phyloP scores from a whole-genome alignment of 1,139 yeast genomes.

The Geotrichum europaeum region DNA sequence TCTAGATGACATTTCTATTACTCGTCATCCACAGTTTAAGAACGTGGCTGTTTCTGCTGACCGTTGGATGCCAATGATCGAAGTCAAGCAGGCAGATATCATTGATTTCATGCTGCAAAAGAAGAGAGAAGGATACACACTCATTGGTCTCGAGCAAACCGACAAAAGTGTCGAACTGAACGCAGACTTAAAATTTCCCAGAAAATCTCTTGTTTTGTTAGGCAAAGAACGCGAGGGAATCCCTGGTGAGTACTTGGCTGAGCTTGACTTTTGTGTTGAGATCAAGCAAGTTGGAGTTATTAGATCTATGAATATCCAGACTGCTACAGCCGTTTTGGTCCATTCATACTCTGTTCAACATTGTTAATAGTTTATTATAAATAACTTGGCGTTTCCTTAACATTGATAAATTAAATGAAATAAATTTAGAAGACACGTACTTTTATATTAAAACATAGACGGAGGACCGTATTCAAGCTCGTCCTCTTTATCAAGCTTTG shows the following conservation, averaged over 20 bases:
- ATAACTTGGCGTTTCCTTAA: neutral
- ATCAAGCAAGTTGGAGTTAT: constrained; percentile 89
- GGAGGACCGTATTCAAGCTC: constrained; percentile 18
- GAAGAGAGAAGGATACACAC: constrained; percentile 73
- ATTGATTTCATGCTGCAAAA: constrained; percentile 51
- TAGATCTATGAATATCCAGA: constrained; percentile 92
- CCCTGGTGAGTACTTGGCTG: constrained; percentile 78
- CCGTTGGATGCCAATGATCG: constrained; percentile 91
- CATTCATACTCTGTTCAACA: constrained; percentile 86
- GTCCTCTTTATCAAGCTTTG: constrained; percentile 16
- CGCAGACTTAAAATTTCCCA: constrained; percentile 61
- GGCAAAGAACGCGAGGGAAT: constrained; percentile 91
- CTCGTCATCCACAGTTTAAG: constrained; percentile 63
- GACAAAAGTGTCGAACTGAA: constrained; percentile 73
- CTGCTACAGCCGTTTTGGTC: constrained; percentile 90
- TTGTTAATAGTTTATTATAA: constrained; percentile 23
- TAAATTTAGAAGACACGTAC: neutral
- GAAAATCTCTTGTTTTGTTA: constrained; percentile 66
- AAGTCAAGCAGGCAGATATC: constrained; percentile 54
- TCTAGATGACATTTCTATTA: constrained; percentile 60
- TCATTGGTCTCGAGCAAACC: constrained; percentile 89
- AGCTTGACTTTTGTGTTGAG: constrained; percentile 80
- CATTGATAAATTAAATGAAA: neutral
- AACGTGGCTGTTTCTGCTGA: constrained; percentile 93
- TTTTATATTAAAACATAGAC: constrained; percentile 16